Percentiles rank a stretch among this genome's conserved stretches.
These are phyloP conservation scores for Pseudogymnoascus sp. DNA, from an alignment of 2,329 filamentous ascomycete species.

Conservation along the genomic window DNA sequence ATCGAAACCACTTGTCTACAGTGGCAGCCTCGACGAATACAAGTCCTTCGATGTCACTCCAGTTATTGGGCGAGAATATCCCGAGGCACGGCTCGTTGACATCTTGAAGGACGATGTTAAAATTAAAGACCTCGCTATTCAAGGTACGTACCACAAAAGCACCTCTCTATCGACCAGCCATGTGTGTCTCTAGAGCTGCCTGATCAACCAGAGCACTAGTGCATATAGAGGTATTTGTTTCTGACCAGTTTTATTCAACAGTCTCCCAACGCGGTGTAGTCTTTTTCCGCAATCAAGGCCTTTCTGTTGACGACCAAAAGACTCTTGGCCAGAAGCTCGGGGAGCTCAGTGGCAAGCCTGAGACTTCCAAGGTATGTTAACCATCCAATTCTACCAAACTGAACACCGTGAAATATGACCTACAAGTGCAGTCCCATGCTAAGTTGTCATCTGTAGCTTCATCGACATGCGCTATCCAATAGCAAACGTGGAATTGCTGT, in stretches of 20 bases:
- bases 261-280: conserved; percentile 47
- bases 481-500: conserved; percentile 38
- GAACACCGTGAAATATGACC: not conserved
- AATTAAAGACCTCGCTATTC: conserved; percentile 28
- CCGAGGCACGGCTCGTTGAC: conserved; percentile 31
- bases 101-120: conserved; percentile 28
- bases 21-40: conserved; percentile 20
- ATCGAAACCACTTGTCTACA: conserved; percentile 23
- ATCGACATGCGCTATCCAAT: conserved; percentile 42
- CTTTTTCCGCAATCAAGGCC: conserved; percentile 45
- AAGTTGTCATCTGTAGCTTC: conserved; percentile 27
- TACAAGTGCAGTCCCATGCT: not conserved
- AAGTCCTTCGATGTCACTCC: conserved; percentile 31
- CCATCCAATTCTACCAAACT: not conserved
- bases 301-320: conserved; percentile 45
- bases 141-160: conserved; percentile 16
- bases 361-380: conserved; percentile 29
- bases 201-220: not conserved
- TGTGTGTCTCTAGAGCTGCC: not conserved
- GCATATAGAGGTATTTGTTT: not conserved
- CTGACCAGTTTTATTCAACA: conserved; percentile 17
- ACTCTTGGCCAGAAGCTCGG: conserved; percentile 42
- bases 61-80: conserved; percentile 36
- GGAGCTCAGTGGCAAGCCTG: conserved; percentile 39
- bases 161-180: not conserved